Conservation (phyloP, 352 stramenopile genomes). For the Pythium guiyangense region DNA sequence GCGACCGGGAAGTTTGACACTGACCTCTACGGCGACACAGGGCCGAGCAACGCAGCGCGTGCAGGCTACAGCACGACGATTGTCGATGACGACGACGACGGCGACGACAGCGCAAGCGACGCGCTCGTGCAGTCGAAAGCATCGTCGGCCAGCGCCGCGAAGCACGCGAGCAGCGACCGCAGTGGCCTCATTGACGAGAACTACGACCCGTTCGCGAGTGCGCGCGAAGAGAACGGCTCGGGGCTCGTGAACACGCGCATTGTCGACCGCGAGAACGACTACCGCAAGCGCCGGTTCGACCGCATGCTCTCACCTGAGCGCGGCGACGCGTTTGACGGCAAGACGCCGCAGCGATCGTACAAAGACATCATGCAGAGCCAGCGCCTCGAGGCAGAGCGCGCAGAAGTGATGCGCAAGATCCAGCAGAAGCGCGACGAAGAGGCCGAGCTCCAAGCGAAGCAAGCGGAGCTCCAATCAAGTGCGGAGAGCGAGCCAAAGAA, state of each 20-base stretch:
- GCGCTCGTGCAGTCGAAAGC: no score
- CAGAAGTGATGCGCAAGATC: constrained; percentile 86
- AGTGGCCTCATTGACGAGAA: constrained; percentile 79
- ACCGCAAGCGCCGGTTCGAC: constrained; percentile 87
- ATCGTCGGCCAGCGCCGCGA: background rate
- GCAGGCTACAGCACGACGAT: constrained; percentile 48
- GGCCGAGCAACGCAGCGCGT: constrained; percentile 22
- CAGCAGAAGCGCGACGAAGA: constrained; percentile 77
- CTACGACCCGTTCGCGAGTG: constrained; percentile 85
- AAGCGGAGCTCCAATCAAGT: constrained; percentile 22
- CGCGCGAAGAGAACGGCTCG: constrained; percentile 80
- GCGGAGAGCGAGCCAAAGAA: constrained; percentile 36
- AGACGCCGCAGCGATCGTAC: constrained; percentile 79
- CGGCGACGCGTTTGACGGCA: constrained; percentile 86
- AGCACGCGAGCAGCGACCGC: constrained; percentile 7
- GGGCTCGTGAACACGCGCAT: constrained; percentile 94
- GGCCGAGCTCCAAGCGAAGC: constrained; percentile 25
- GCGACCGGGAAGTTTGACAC: constrained; percentile 71
- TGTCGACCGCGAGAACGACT: constrained; percentile 91
- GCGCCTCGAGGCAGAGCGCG: constrained; percentile 80
- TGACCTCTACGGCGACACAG: constrained; percentile 63
- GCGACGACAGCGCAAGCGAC: constrained; percentile 7
- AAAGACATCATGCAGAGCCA: constrained; percentile 91
- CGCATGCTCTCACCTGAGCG: constrained; percentile 86
- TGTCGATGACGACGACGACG: constrained; percentile 13